These are phyloP conservation scores for Fusarium chuoi DNA, from an alignment of 2,329 filamentous ascomycete species.

Conservation along the genomic window DNA sequence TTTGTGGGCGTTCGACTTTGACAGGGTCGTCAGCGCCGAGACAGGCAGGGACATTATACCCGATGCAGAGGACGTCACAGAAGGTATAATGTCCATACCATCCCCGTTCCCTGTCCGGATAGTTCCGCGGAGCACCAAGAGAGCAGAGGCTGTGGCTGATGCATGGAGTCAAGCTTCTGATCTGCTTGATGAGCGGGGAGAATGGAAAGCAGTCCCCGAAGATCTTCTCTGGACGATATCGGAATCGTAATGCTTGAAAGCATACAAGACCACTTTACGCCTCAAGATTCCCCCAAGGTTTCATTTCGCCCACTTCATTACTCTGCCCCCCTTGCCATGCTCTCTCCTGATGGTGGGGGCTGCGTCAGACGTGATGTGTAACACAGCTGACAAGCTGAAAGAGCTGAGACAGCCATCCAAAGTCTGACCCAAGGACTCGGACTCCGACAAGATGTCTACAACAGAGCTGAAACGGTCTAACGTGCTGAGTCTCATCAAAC, in stretches of 20 bases:
- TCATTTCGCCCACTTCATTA: fast-evolving
- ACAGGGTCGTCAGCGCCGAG: background rate
- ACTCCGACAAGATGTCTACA: background rate
- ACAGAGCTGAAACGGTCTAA: background rate
- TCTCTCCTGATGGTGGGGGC: background rate
- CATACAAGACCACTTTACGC: fast-evolving
- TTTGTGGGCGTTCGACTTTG: background rate
- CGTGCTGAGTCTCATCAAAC: background rate
- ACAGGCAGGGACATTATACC: background rate
- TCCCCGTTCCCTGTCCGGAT: background rate
- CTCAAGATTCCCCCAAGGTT: fast-evolving
- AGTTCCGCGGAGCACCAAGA: background rate
- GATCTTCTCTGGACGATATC: background rate
- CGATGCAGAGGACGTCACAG: background rate
- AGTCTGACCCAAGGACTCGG: background rate
- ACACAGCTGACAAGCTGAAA: background rate
- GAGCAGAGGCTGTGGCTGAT: background rate
- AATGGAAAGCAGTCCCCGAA: background rate
- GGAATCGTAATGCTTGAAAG: background rate
- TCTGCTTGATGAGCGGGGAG: background rate
- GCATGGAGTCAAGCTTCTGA: background rate
- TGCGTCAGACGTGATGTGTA: background rate
- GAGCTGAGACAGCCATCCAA: background rate
- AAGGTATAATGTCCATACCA: background rate
- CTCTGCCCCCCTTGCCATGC: fast-evolving